Evolutionary conservation across 768 basidiomycete genomes (phyloP).

Genomic region (Mycena maculata): DNA sequence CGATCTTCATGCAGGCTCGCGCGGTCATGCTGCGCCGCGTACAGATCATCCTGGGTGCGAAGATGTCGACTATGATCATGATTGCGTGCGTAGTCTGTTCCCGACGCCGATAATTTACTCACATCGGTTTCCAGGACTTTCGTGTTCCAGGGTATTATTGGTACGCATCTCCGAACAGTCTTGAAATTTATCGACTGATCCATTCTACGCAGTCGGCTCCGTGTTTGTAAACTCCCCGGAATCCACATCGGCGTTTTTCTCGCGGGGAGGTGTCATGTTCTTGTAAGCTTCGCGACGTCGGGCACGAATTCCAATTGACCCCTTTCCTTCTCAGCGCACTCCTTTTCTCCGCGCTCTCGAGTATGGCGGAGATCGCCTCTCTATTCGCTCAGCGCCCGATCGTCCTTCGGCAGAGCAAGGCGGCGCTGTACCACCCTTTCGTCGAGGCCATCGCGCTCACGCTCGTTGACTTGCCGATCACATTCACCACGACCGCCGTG

Average conservation of each 20-base stretch:
- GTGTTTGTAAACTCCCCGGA: conserved; percentile 70
- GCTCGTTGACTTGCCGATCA: conserved; percentile 58
- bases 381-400: conserved; percentile 61
- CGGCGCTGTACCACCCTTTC: conserved; percentile 64
- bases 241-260: conserved; percentile 72
- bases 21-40: conserved; percentile 54
- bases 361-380: conserved; percentile 72
- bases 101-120: conserved; percentile 55
- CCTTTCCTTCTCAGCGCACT: conserved; percentile 50
- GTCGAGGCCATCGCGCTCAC: conserved; percentile 59
- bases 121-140: conserved; percentile 54
- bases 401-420: conserved; percentile 54
- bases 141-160: conserved; percentile 58
- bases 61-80: conserved; percentile 43
- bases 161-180: neutral
- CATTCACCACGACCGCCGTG: conserved; percentile 37
- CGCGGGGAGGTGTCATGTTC: conserved; percentile 83
- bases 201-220: conserved; percentile 57
- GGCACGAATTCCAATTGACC: neutral
- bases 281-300: conserved; percentile 57
- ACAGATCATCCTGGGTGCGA: conserved; percentile 52
- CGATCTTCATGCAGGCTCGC: conserved; percentile 45
- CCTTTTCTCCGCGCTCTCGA: conserved; percentile 67
- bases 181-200: conserved; percentile 41
- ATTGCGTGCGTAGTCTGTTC: conserved; percentile 39